Conservation (phyloP, 2,329 filamentous ascomycete genomes). For the Botrytis aclada region DNA sequence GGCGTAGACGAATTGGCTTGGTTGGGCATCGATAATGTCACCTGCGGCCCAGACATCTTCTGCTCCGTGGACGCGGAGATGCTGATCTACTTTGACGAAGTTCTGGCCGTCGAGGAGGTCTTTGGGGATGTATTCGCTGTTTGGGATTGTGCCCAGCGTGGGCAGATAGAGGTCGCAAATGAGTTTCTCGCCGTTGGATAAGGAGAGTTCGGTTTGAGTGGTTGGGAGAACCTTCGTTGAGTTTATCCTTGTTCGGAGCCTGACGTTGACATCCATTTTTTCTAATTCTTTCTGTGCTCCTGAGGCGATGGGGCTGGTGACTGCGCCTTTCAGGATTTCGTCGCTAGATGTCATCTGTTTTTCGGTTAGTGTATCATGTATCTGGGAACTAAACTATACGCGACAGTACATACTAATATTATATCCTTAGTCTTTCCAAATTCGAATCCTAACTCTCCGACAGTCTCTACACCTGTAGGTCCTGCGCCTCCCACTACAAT, state of each 20-base stretch:
- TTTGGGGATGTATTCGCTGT: constrained; percentile 51
- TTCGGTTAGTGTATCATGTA: neutral
- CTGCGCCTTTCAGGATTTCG: constrained; percentile 23
- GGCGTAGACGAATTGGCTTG: constrained; percentile 28
- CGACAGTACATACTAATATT: constrained; percentile 24
- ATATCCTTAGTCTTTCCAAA: constrained; percentile 34
- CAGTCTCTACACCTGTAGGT: constrained; percentile 39
- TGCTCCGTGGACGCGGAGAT: constrained; percentile 46
- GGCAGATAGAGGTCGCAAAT: constrained; percentile 56
- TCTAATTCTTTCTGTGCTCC: constrained; percentile 49
- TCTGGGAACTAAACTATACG: neutral
- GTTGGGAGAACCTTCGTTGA: constrained; percentile 38
- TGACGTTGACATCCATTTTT: constrained; percentile 51
- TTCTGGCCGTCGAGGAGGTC: constrained; percentile 45
- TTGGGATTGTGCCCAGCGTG: constrained; percentile 53
- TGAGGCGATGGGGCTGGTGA: constrained; percentile 23
- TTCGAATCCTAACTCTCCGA: constrained; percentile 31
- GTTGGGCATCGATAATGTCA: constrained; percentile 30
- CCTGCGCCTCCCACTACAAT: constrained; percentile 39
- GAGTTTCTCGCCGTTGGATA: constrained; percentile 48
- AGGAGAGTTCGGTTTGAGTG: constrained; percentile 48
- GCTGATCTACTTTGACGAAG: constrained; percentile 51
- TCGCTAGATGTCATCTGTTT: constrained; percentile 29
- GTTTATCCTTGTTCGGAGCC: constrained; percentile 43
- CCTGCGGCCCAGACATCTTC: constrained; percentile 36